phyloP scores from a whole-genome alignment of 208 protist species.

The Trypanosoma melophagium region DNA sequence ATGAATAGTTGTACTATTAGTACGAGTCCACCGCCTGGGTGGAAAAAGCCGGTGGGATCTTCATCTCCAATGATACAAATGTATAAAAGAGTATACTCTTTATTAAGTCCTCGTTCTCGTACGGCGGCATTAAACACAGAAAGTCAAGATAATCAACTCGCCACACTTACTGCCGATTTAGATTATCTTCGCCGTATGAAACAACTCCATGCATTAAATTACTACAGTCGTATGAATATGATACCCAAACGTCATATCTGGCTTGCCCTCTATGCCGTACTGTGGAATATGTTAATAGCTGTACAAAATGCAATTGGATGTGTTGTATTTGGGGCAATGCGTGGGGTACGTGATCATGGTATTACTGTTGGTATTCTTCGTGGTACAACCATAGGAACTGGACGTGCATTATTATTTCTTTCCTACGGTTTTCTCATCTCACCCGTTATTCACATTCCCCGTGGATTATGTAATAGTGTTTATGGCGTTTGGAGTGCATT shows the following conservation, averaged over 20 bases:
- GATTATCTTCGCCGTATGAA: slow-evolving; percentile 68
- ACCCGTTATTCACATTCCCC: slow-evolving; percentile 60
- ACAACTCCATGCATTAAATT: slow-evolving; percentile 65
- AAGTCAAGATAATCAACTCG: slow-evolving; percentile 1
- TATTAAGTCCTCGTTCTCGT: slow-evolving; percentile 1
- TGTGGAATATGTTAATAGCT: slow-evolving; percentile 68
- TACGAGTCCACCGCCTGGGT: background rate
- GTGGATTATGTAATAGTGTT: slow-evolving; percentile 62
- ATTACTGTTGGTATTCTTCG: slow-evolving; percentile 22
- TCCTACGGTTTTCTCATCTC: slow-evolving; percentile 68
- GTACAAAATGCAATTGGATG: slow-evolving; percentile 59
- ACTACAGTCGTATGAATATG: slow-evolving; percentile 78
- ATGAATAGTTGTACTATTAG: too few relatives aligned
- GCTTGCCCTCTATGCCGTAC: slow-evolving; percentile 46
- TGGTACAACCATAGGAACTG: slow-evolving; percentile 11
- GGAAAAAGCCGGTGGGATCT: slow-evolving; percentile 23
- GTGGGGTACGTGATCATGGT: slow-evolving; percentile 28
- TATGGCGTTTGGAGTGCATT: slow-evolving; percentile 68
- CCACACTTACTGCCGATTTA: slow-evolving; percentile 38
- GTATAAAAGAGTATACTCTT: background rate
- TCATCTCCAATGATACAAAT: slow-evolving; percentile 26
- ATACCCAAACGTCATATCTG: slow-evolving; percentile 74
- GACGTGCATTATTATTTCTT: slow-evolving; percentile 44
- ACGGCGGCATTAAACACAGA: background rate
- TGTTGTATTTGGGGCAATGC: slow-evolving; percentile 48